Evolutionary conservation across 2,329 filamentous ascomycete species (phyloP).

Genomic region (Cylindrodendrum hubeiense): DNA sequence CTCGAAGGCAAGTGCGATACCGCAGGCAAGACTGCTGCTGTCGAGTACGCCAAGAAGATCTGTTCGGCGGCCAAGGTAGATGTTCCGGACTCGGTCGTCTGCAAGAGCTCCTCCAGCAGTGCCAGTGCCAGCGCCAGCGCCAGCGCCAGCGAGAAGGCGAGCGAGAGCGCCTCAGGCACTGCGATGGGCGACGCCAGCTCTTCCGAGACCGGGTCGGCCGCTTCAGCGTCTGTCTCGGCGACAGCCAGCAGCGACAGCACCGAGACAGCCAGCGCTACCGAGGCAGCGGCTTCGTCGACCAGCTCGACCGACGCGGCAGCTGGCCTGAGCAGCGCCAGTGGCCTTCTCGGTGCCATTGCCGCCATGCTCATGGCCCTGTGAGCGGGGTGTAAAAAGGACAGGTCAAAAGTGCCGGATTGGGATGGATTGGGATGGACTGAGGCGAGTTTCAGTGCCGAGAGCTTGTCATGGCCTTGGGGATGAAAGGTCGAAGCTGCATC

Average conservation of each 20-base stretch:
- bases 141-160: background rate
- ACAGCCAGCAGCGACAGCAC: constrained; percentile 1
- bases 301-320: constrained; percentile 16
- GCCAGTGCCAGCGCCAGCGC: constrained; percentile 14
- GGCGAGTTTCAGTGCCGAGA: background rate
- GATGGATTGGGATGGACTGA: background rate
- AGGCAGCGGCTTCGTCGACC: constrained; percentile 12
- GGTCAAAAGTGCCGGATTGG: background rate
- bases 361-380: constrained; percentile 47
- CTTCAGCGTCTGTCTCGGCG: background rate
- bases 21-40: constrained; percentile 49
- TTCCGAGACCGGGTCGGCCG: background rate
- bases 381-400: constrained; percentile 6
- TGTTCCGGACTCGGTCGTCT: constrained; percentile 53
- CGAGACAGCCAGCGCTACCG: constrained; percentile 4
- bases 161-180: background rate
- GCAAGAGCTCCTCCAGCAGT: constrained; percentile 39
- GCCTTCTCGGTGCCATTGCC: constrained; percentile 44
- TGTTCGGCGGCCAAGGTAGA: constrained; percentile 52
- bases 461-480: background rate
- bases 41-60: constrained; percentile 53
- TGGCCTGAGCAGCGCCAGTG: constrained; percentile 28
- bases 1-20: constrained; percentile 50
- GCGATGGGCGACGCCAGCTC: background rate
- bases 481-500: constrained; percentile 1